Conservation (phyloP, 208 protist genomes). For the Plasmodiophora brassicae region DNA sequence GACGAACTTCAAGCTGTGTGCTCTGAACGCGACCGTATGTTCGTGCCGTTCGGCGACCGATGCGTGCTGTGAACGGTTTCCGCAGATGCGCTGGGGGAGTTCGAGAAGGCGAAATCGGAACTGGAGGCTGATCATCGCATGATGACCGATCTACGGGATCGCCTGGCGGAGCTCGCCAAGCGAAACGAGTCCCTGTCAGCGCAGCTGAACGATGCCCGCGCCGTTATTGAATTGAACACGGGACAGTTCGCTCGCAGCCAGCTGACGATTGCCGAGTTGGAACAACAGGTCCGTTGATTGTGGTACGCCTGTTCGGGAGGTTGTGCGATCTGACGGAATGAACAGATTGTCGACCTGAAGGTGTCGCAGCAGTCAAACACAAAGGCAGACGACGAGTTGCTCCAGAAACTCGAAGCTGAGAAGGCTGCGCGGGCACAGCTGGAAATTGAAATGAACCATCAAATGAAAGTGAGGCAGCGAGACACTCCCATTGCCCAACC, state of each 20-base stretch:
- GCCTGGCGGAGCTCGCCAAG: not conserved
- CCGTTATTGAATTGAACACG: not conserved
- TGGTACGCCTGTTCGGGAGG: not conserved
- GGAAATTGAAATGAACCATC: conserved; percentile 6
- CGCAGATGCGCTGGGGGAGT: not conserved
- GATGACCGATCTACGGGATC: not conserved
- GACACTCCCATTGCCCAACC: not conserved
- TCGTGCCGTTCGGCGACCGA: not conserved
- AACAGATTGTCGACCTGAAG: not conserved
- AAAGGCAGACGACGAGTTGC: too few relatives aligned
- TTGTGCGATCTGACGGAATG: not conserved
- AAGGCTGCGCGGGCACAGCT: not conserved
- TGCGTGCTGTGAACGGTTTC: not conserved
- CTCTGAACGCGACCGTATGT: not conserved
- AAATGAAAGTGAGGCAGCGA: not conserved
- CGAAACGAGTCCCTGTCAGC: not conserved
- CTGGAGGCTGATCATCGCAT: not conserved
- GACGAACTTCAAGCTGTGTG: not conserved
- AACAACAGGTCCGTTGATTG: not conserved
- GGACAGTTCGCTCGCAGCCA: not conserved
- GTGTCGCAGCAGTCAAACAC: not conserved
- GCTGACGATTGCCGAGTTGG: not conserved
- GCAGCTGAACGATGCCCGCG: not conserved
- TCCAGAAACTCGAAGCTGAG: not conserved
- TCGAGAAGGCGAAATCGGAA: not conserved